Evolutionary conservation across 768 basidiomycete species (phyloP).

Genomic region (Lentinus tigrinus): DNA sequence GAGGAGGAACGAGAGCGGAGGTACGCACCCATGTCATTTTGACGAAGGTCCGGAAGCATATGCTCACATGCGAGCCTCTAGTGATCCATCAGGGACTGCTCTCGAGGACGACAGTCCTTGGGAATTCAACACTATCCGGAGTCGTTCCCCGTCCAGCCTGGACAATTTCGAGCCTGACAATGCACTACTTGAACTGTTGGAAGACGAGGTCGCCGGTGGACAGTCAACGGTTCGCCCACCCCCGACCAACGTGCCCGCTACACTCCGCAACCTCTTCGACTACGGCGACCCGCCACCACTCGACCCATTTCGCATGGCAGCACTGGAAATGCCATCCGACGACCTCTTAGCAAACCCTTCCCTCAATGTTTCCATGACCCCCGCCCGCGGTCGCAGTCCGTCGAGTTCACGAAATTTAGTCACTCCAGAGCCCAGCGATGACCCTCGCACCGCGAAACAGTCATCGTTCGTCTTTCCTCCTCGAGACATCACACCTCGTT

Average conservation of each 20-base stretch:
- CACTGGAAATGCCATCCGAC: conserved; percentile 26
- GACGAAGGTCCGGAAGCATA: neutral
- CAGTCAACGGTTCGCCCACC: conserved; percentile 52
- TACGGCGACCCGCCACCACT: conserved; percentile 39
- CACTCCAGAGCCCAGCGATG: conserved; percentile 37
- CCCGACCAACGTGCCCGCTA: conserved; percentile 61
- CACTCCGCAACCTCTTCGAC: conserved; percentile 78
- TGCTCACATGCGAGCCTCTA: neutral
- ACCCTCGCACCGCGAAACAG: conserved; percentile 43
- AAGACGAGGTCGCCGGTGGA: conserved; percentile 26
- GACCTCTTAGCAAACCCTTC: conserved; percentile 12
- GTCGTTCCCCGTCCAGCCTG: conserved; percentile 29
- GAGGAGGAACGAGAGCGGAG: conserved; percentile 47
- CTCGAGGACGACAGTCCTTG: conserved; percentile 44
- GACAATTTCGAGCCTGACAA: conserved; percentile 7
- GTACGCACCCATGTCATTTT: conserved; percentile 10
- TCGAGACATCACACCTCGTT: conserved; percentile 31
- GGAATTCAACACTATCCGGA: conserved; percentile 77
- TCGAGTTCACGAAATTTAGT: conserved; percentile 28
- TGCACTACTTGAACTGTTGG: conserved; percentile 2
- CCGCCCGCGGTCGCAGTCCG: conserved; percentile 33
- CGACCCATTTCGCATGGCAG: conserved; percentile 44
- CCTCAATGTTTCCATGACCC: conserved; percentile 32
- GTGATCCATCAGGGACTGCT: neutral
- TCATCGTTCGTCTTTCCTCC: conserved; percentile 55